Conservation (phyloP, 1,139 yeast species). For the Pichia sp. region DNA sequence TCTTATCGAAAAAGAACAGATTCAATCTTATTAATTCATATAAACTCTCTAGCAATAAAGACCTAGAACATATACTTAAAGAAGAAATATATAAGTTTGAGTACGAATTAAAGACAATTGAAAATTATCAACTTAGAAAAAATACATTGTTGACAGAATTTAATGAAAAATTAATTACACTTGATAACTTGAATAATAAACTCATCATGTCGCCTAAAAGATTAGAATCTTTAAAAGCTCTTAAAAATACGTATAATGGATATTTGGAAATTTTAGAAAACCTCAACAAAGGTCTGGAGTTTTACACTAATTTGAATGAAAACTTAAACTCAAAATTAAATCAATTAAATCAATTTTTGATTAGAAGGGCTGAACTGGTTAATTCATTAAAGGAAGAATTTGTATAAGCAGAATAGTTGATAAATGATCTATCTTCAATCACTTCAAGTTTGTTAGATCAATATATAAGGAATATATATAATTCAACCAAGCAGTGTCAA, state of each 20-base stretch:
- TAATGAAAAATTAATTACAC: conserved; percentile 35
- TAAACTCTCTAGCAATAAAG: conserved; percentile 31
- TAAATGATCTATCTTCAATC: no score
- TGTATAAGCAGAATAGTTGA: background rate
- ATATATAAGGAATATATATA: no score
- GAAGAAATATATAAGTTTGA: conserved; percentile 32
- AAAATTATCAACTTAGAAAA: conserved; percentile 37
- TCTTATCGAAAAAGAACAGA: conserved; percentile 38
- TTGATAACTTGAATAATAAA: conserved; percentile 31
- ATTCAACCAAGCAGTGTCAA: no score
- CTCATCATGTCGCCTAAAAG: conserved; percentile 32
- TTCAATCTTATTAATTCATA: conserved; percentile 43
- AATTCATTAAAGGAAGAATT: background rate
- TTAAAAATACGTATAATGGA: conserved; percentile 49
- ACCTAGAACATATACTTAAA: conserved; percentile 27
- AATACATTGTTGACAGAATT: conserved; percentile 38
- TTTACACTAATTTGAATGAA: conserved; percentile 57
- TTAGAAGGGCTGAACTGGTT: conserved; percentile 34
- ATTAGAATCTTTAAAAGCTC: conserved; percentile 43
- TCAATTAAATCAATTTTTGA: conserved; percentile 52
- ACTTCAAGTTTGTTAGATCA: no score
- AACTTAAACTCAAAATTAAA: conserved; percentile 41
- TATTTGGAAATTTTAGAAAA: conserved; percentile 54
- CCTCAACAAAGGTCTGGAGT: conserved; percentile 61
- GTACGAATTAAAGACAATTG: conserved; percentile 35